Base-by-base conservation (phyloP, 352 stramenopile genomes). In the Pythium apleroticum region DNA sequence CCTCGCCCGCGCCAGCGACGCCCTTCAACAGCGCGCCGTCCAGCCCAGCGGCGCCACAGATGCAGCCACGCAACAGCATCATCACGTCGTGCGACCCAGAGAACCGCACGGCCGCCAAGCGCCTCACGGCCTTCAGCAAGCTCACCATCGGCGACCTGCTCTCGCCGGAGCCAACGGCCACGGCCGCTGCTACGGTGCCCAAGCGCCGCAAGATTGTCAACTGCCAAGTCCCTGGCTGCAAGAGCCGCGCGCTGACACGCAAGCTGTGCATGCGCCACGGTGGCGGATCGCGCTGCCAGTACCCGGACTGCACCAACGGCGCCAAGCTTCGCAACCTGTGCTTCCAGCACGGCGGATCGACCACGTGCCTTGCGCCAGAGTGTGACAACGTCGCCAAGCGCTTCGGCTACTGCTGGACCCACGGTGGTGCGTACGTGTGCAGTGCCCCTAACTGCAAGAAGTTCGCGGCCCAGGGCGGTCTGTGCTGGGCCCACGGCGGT, bases 351-450 rank as follows among this genome's bases (percentile, higher is more conserved):
- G 63, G 63, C n/a, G 65, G 65, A 19, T 68, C 52, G 14, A 68
- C 61, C 12, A 53, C 61, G 15, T 68, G 61, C 49, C 61, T 68
- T 31, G 61, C 52, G 30, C 27, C 37, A 25, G 49, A 68, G 15
- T 68, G 61, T 35, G 61, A 57, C 3, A 68, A 68, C 61, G 52
- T 57, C 33, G 61, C 61, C 52, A 68, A 68, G 61, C 61, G 61
- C 53, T 68, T 68, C 24, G 70, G 70, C 31, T 71, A 74, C 55
- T 77, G 70, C 63, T 65, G 66, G 45, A 66, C 54, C 0, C 70
- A 76, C 33, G 70, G 70, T 24, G 65, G 70, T 37, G 70, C 52
- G 24, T 66, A 66, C 50, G 43, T 66, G 22, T 66, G 60, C 52
- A 66, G 60, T 22, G 27, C 49, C 19, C 60, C 60, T 0, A 48